These are phyloP conservation scores for Emmonsiellopsis sp. DNA, from an alignment of 2,329 filamentous ascomycete genomes.

Conservation along the genomic window DNA sequence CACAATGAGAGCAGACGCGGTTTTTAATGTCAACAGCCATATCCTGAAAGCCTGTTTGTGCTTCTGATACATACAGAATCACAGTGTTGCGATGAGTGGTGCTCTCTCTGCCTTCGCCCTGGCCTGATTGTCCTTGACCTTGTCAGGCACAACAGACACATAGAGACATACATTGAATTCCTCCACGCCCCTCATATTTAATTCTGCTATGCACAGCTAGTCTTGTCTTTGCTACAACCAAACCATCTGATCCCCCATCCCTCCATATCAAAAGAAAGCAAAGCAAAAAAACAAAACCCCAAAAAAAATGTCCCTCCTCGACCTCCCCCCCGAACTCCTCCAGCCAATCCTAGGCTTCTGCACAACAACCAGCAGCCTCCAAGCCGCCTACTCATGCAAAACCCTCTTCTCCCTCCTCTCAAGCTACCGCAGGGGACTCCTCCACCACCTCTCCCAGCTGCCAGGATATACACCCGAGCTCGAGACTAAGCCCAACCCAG, in stretches of 20 bases:
- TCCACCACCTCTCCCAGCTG: conserved; percentile 26
- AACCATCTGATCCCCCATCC: not conserved
- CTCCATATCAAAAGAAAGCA: not conserved
- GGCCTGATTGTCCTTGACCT: too few relatives aligned
- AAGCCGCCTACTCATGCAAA: conserved; percentile 28
- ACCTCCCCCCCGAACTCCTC: conserved; percentile 35
- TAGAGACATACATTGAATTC: too few relatives aligned
- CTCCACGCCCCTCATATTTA: too few relatives aligned
- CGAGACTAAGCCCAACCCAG: conserved; percentile 8
- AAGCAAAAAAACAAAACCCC: not conserved
- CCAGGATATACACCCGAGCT: conserved; percentile 20
- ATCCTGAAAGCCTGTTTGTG: too few relatives aligned
- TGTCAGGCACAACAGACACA: too few relatives aligned
- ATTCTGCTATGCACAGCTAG: too few relatives aligned
- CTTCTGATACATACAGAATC: too few relatives aligned
- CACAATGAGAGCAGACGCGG: too few relatives aligned
- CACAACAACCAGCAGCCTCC: conserved; percentile 27
- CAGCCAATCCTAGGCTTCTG: conserved; percentile 26
- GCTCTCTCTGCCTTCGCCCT: too few relatives aligned
- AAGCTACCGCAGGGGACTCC: conserved; percentile 24
- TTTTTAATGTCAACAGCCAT: too few relatives aligned
- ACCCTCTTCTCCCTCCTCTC: conserved; percentile 26
- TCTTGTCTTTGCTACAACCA: too few relatives aligned
- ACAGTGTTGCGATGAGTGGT: too few relatives aligned
- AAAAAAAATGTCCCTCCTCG: conserved; percentile 13